Percentiles rank a stretch among this genome's conserved stretches.
phyloP scores from a whole-genome alignment of 2,329 filamentous ascomycete genomes.

The Ceratocystis albifundus region DNA sequence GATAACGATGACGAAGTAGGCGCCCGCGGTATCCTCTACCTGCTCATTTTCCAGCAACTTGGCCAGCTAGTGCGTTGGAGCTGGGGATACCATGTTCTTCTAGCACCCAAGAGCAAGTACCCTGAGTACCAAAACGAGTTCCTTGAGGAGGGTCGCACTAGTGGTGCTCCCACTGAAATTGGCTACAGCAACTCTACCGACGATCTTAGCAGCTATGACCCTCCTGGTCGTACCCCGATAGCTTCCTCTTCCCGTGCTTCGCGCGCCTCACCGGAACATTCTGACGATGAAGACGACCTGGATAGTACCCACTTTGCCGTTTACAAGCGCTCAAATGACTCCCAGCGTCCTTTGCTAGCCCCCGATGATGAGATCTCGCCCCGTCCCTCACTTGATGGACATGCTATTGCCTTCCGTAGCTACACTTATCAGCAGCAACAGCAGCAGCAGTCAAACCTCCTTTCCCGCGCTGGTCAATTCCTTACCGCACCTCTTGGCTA shows the following conservation, averaged over 20 bases:
- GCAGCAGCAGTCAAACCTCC: background rate
- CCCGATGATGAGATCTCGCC: constrained; percentile 7
- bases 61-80: constrained; percentile 94
- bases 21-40: constrained; percentile 84
- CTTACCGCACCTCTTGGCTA: background rate
- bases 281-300: constrained; percentile 37
- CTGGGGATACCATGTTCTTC: constrained; percentile 89
- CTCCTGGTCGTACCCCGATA: constrained; percentile 46
- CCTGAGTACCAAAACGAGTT: constrained; percentile 48
- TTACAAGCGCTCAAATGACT: constrained; percentile 18
- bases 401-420: background rate
- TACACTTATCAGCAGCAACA: constrained; percentile 3
- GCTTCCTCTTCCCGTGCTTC: constrained; percentile 41
- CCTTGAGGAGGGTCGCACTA: constrained; percentile 30
- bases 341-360: constrained; percentile 14
- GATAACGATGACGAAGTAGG: constrained; percentile 94
- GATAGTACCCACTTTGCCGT: constrained; percentile 20
- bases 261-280: constrained; percentile 38
- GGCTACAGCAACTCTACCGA: constrained; percentile 26
- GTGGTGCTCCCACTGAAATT: constrained; percentile 44
- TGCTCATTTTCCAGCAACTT: constrained; percentile 94
- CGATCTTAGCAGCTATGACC: constrained; percentile 41
- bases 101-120: constrained; percentile 72
- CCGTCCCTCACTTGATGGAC: background rate
- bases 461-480: background rate